phyloP scores from a whole-genome alignment of 2,329 filamentous ascomycete species.

The Sarocladium brachiariae region DNA sequence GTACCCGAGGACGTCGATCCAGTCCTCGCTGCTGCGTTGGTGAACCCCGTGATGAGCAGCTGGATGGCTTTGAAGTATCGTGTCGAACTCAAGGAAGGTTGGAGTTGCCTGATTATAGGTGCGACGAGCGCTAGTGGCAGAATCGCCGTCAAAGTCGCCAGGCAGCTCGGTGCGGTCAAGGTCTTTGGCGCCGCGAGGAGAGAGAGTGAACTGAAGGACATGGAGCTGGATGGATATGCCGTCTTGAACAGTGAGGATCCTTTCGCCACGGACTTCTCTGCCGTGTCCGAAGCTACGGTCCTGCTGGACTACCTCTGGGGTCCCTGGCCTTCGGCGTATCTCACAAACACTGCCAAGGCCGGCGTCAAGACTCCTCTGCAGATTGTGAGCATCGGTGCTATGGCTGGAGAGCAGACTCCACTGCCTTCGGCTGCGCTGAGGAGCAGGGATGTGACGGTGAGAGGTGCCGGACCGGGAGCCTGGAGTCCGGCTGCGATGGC shows the following conservation, averaged over 20 bases:
- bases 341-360: constrained; percentile 31
- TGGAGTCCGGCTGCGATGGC: constrained; percentile 27
- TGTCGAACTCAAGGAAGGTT: constrained; percentile 31
- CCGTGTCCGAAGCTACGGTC: constrained; percentile 40
- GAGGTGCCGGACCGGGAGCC: constrained; percentile 38
- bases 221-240: constrained; percentile 40
- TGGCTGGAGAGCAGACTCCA: constrained; percentile 31
- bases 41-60: constrained; percentile 48
- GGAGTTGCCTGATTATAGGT: constrained; percentile 44
- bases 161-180: constrained; percentile 38
- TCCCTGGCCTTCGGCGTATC: constrained; percentile 30
- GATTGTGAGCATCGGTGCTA: constrained; percentile 44
- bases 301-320: constrained; percentile 54
- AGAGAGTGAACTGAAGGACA: constrained; percentile 30
- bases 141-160: constrained; percentile 41
- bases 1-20: constrained; percentile 40
- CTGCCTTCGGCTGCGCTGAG: constrained; percentile 38
- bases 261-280: constrained; percentile 38
- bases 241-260: constrained; percentile 30
- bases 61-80: constrained; percentile 51
- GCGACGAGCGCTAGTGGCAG: constrained; percentile 46
- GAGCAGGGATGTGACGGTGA: constrained; percentile 40
- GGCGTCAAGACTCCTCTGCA: constrained; percentile 33
- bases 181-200: constrained; percentile 47
- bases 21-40: constrained; percentile 41